These are phyloP conservation scores for Simplicillium sp. DNA, from an alignment of 2,329 filamentous ascomycete genomes.

Conservation along the genomic window DNA sequence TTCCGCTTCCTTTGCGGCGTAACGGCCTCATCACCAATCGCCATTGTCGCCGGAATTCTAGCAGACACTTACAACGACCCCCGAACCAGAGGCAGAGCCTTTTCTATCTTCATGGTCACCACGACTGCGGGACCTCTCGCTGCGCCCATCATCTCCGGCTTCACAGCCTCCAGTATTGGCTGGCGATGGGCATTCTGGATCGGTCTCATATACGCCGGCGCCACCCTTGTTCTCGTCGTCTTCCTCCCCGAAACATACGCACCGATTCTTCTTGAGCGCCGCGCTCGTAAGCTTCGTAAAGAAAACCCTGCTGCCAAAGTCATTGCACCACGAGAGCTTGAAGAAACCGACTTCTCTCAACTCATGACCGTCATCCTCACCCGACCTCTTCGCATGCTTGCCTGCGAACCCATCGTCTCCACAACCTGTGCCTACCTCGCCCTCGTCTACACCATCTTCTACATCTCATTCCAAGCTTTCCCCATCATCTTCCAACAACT, in stretches of 20 bases:
- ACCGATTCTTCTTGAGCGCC: constrained; percentile 45
- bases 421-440: constrained; percentile 63
- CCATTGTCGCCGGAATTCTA: constrained; percentile 53
- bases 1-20: constrained; percentile 45
- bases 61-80: constrained; percentile 54
- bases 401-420: constrained; percentile 64
- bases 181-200: constrained; percentile 69
- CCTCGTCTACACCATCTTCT: constrained; percentile 56
- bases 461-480: constrained; percentile 71
- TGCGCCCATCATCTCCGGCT: constrained; percentile 57
- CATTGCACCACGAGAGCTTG: constrained; percentile 53
- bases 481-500: constrained; percentile 56
- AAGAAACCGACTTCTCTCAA: constrained; percentile 45
- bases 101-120: constrained; percentile 54
- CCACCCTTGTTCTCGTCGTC: constrained; percentile 48
- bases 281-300: constrained; percentile 48
- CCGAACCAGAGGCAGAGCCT: constrained; percentile 44
- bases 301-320: constrained; percentile 40
- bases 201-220: constrained; percentile 56
- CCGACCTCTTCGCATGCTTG: constrained; percentile 62
- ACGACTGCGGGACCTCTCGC: constrained; percentile 59
- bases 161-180: constrained; percentile 43
- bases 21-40: constrained; percentile 49
- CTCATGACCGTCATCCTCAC: constrained; percentile 62
- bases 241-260: constrained; percentile 57